Base-by-base conservation (phyloP, 177 flowering plant species). In the Telopea speciosissima region DNA sequence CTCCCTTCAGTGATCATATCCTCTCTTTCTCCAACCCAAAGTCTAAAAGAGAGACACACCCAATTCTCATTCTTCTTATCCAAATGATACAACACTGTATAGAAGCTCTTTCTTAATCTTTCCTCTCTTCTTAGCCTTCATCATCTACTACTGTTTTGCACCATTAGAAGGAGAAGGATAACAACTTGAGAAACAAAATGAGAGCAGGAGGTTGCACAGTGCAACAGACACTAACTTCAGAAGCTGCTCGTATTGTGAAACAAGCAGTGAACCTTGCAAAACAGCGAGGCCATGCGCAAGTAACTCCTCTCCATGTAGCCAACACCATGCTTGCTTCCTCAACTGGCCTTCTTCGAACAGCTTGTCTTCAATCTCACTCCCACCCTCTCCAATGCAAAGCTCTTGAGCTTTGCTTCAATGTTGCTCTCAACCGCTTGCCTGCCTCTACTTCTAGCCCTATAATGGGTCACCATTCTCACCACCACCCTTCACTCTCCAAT, bases 301-400 rank as follows among this genome's bases (percentile, higher is more conserved):
- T 93, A 10, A 93, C 98, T 7, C 99, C 99, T 4, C 92, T 96
- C 61, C 99, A 96, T 76, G 98, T 96, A 2, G 99, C 99, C n/a
- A 86, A 78, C 81, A 85, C 96, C 78, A 91, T 96, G 97, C 90
- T 96, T 23, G 65, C 90, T 0, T 76, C 93, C 24, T 69, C 95
- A n/a, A 75, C 86, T 0, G 92, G 93, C 42, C 83, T 89, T 10
- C 85, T 96, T 23, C 80, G 92, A 58, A 81, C 88, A 0, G 99
- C 99, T 60, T 96, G 99, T 67, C 87, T 89, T 52, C 91, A 88
- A 44, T 87, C 99, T 56, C 85, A 91, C 76, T 89, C 98, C 56
- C 97, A 91, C 76, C 99, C 99, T 4, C 90, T 93, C 42, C 99
- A 91, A 77, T 93, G 90, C 84, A 86, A 82, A 72, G 99, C 97